Evolutionary conservation across 2,329 filamentous ascomycete genomes (phyloP).

Genomic region (Aspergillus hortae): DNA sequence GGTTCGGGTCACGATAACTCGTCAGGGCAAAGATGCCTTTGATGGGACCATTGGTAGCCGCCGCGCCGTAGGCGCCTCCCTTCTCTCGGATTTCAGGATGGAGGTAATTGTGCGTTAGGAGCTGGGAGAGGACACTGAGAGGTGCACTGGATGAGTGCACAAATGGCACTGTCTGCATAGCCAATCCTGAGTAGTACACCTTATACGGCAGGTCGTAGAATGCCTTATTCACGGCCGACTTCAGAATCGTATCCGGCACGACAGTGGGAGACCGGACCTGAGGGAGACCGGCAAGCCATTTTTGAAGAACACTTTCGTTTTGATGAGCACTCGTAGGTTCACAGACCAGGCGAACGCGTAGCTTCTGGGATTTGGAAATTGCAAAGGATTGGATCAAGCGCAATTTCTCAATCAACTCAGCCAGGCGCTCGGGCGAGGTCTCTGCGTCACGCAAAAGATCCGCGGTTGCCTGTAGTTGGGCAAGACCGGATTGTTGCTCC

Average conservation of each 20-base stretch:
- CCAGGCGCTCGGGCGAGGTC: slow-evolving; percentile 64
- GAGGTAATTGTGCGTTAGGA: slow-evolving; percentile 92
- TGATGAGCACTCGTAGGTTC: slow-evolving; percentile 65
- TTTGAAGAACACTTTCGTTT: slow-evolving; percentile 68
- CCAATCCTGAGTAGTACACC: slow-evolving; percentile 87
- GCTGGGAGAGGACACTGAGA: slow-evolving; percentile 82
- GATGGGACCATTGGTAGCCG: slow-evolving; percentile 75
- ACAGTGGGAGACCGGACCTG: slow-evolving; percentile 37
- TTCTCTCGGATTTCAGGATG: slow-evolving; percentile 98
- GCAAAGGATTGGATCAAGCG: slow-evolving; percentile 80
- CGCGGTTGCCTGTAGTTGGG: slow-evolving; percentile 81
- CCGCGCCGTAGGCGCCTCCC: slow-evolving; percentile 91
- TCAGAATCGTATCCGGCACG: slow-evolving; percentile 22
- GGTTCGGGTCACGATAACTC: slow-evolving; percentile 95
- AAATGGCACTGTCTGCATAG: slow-evolving; percentile 81
- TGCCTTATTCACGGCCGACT: slow-evolving; percentile 57
- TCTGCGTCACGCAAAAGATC: slow-evolving; percentile 67
- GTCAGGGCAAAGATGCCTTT: slow-evolving; percentile 91
- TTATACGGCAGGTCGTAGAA: slow-evolving; percentile 96
- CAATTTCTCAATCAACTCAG: slow-evolving; percentile 75
- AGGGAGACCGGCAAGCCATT: slow-evolving; percentile 66
- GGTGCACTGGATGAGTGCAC: slow-evolving; percentile 70
- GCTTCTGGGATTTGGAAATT: slow-evolving; percentile 61
- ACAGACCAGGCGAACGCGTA: slow-evolving; percentile 84
- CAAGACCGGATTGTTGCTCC: slow-evolving; percentile 86